Conservation (phyloP, 805 yeast species). For the Ogataea wickerhamii region DNA sequence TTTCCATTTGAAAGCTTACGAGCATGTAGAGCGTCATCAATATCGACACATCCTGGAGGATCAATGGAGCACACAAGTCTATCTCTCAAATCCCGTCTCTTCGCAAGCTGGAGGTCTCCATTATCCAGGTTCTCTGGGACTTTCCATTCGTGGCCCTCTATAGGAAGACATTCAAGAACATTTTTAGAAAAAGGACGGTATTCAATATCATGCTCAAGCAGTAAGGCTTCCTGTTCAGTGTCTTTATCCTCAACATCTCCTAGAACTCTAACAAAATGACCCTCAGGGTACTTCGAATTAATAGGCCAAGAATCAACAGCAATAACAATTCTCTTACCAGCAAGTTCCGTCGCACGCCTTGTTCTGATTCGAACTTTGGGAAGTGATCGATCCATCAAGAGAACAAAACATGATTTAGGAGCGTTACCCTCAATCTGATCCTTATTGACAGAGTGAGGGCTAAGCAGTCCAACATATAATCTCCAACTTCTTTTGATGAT, state of each 20-base stretch:
- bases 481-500: slow-evolving; percentile 91
- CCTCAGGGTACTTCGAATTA: slow-evolving; percentile 81
- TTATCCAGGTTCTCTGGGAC: slow-evolving; percentile 66
- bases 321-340: slow-evolving; percentile 88
- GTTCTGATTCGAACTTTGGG: slow-evolving; percentile 88
- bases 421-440: slow-evolving; percentile 58
- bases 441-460: slow-evolving; percentile 62
- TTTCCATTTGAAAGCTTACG: slow-evolving; percentile 81
- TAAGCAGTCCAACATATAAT: slow-evolving; percentile 89
- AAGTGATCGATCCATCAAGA: slow-evolving; percentile 82
- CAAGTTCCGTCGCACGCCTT: slow-evolving; percentile 73
- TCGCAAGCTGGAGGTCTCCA: slow-evolving; percentile 51
- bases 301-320: slow-evolving; percentile 93
- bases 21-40: slow-evolving; percentile 97
- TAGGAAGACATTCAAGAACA: slow-evolving; percentile 87
- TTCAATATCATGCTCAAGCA: slow-evolving; percentile 94
- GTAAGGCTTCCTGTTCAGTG: slow-evolving; percentile 94
- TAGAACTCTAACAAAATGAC: slow-evolving; percentile 85
- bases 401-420: slow-evolving; percentile 74
- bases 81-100: slow-evolving; percentile 83
- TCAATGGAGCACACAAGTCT: slow-evolving; percentile 91
- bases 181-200: slow-evolving; percentile 92
- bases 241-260: slow-evolving; percentile 89
- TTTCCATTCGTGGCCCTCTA: slow-evolving; percentile 90
- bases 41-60: slow-evolving; percentile 98